Evolutionary conservation across 108 stramenopile species (phyloP), one percentile per base, ranked within the genome.

Genomic region (Schizochytrium sp.): DNA sequence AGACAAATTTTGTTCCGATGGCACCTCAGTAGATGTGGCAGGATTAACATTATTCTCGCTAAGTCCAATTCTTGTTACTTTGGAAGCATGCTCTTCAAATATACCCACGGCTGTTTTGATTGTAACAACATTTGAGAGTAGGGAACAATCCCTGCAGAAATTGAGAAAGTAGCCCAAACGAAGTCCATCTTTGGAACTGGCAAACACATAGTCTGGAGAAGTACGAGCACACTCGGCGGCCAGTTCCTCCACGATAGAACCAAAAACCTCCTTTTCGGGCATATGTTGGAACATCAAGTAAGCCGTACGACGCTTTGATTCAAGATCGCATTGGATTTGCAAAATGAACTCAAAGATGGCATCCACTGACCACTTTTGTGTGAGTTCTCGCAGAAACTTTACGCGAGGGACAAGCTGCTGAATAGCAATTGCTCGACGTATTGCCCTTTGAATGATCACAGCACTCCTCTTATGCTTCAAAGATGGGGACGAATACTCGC

Each of bases 131-230:
- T 83, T 83, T 10, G 50, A 83, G 76, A 83, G 12, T 5, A 83
- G 76, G 50, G 47, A 0, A 8, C 5, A 56, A 28, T 83, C 76
- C n/a, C 19, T 7, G 28, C 76, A 83, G 55, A 83, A 83, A 40
- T 83, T 83, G 12, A 83, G 53, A 83, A 83, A 83, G 47, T 83
- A 83, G 15, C 76, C 76, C 7, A 83, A n/a, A 5, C 76, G 47
- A 5, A 83, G 76, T 0, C 50, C 76, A 28, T 83, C 76, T 1
- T 47, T 10, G 10, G 5, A n/a, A 53, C n/a, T 19, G 5, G 76
- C 76, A 83, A 83, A 83, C 28, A 83, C 76, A 55, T 47, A 83
- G 13, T 83, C 50, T 53, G 38, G 50, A 28, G 50, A 55, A 10
- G 76, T 83, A 5, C 50, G 53, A 5, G 47, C 5, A 38, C 47